These are phyloP conservation scores for Aspergillus tubingensis DNA, from an alignment of 2,329 filamentous ascomycete species.

Conservation along the genomic window DNA sequence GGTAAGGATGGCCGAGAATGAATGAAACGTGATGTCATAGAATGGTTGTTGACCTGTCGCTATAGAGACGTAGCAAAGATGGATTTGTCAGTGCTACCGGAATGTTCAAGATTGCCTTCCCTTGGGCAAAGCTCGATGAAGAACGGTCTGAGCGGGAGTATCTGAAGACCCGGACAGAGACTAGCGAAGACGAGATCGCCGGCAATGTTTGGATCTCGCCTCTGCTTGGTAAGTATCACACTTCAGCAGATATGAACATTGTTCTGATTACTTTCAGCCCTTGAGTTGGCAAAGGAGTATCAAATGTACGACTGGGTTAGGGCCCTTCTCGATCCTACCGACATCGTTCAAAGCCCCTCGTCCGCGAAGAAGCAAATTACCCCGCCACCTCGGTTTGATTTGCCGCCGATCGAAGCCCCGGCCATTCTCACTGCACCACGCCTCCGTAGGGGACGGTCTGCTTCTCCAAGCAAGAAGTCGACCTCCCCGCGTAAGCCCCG, in stretches of 20 bases:
- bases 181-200: slow-evolving; percentile 87
- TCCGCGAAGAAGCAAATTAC: slow-evolving; percentile 74
- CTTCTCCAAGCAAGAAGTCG: slow-evolving; percentile 55
- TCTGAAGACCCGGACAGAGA: slow-evolving; percentile 78
- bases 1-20: slow-evolving; percentile 45
- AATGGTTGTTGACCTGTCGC: slow-evolving; percentile 7
- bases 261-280: slow-evolving; percentile 57
- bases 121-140: slow-evolving; percentile 62
- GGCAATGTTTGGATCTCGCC: slow-evolving; percentile 97
- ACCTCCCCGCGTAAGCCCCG: slow-evolving; percentile 58
- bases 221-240: slow-evolving; percentile 57
- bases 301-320: slow-evolving; percentile 82
- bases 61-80: slow-evolving; percentile 64
- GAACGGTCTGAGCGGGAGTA: slow-evolving; percentile 65
- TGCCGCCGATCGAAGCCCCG: slow-evolving; percentile 50
- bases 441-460: slow-evolving; percentile 60
- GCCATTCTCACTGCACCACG: slow-evolving; percentile 37
- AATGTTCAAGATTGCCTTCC: slow-evolving; percentile 71
- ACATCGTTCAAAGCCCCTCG: slow-evolving; percentile 68
- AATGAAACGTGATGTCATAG: not conserved
- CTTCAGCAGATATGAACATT: not conserved
- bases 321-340: slow-evolving; percentile 85
- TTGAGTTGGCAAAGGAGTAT: slow-evolving; percentile 84
- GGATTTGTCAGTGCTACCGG: slow-evolving; percentile 67
- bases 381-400: slow-evolving; percentile 77